Conservation (phyloP, 768 basidiomycete species). For the Boletus tomentosulus region DNA sequence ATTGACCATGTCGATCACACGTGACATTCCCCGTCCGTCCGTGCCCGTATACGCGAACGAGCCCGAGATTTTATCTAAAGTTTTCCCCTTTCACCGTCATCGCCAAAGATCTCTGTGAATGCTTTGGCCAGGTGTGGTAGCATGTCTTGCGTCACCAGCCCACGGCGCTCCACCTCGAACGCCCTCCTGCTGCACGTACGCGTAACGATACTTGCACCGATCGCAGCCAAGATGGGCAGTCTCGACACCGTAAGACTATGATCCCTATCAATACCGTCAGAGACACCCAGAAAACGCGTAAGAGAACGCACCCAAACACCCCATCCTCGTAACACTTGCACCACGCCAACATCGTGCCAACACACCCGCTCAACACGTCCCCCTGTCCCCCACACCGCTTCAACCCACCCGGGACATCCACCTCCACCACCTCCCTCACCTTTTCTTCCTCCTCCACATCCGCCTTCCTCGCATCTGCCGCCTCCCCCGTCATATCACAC, state of each 20-base stretch:
- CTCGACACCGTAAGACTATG: slow-evolving; percentile 50
- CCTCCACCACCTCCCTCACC: slow-evolving; percentile 56
- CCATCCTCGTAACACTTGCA: slow-evolving; percentile 89
- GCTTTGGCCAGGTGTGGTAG: slow-evolving; percentile 59
- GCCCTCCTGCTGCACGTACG: slow-evolving; percentile 76
- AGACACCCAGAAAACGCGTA: not conserved
- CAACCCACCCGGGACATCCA: slow-evolving; percentile 72
- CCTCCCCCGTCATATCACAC: slow-evolving; percentile 60
- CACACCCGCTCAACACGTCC: slow-evolving; percentile 84
- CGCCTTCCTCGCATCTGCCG: slow-evolving; percentile 32
- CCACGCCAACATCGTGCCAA: slow-evolving; percentile 93
- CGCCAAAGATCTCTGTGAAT: slow-evolving; percentile 70
- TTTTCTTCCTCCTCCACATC: slow-evolving; percentile 45
- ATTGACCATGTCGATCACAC: slow-evolving; percentile 8
- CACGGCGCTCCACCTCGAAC: slow-evolving; percentile 71
- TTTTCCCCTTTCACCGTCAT: slow-evolving; percentile 32
- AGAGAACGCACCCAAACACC: slow-evolving; percentile 61
- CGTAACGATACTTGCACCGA: slow-evolving; percentile 86
- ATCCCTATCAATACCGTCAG: slow-evolving; percentile 39
- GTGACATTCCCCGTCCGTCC: slow-evolving; percentile 13
- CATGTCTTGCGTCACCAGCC: slow-evolving; percentile 81
- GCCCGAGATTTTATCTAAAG: slow-evolving; percentile 26
- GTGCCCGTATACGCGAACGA: not conserved
- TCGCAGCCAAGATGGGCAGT: slow-evolving; percentile 80
- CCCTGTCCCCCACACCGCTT: slow-evolving; percentile 97